Evolutionary conservation across 2,329 filamentous ascomycete species (phyloP).

Genomic region (Penicillium psychrosexuale): DNA sequence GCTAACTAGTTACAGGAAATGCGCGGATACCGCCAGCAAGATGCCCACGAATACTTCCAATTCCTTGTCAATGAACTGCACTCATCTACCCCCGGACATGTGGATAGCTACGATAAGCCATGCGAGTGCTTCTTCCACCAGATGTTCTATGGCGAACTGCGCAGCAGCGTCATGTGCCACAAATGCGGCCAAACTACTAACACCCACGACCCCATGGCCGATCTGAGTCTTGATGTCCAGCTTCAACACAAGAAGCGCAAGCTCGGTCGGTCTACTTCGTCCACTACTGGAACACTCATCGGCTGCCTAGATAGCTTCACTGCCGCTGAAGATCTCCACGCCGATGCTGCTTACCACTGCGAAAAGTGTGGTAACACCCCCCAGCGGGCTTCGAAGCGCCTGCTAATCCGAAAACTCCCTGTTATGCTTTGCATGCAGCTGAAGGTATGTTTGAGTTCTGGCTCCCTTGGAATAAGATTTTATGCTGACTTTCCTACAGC

Average conservation of each 20-base stretch:
- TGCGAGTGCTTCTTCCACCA: constrained; percentile 93
- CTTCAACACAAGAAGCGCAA: constrained; percentile 58
- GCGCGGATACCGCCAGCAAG: constrained; percentile 90
- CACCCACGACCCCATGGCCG: constrained; percentile 83
- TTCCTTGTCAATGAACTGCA: constrained; percentile 92
- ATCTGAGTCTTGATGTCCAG: constrained; percentile 84
- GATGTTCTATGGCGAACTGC: constrained; percentile 88
- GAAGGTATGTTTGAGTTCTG: constrained; percentile 58
- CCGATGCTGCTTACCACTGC: constrained; percentile 76
- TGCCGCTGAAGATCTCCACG: constrained; percentile 68
- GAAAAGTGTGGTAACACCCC: constrained; percentile 68
- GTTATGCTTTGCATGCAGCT: constrained; percentile 89
- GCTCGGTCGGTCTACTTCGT: constrained; percentile 38
- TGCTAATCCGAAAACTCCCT: constrained; percentile 78
- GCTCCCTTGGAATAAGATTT: neutral
- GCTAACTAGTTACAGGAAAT: constrained; percentile 53
- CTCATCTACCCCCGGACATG: constrained; percentile 68
- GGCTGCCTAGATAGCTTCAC: constrained; percentile 87
- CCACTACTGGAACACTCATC: constrained; percentile 56
- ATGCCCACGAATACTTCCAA: constrained; percentile 96
- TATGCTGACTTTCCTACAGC: constrained; percentile 37
- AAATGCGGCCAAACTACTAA: constrained; percentile 79
- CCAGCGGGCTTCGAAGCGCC: constrained; percentile 77
- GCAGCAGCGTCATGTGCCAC: constrained; percentile 86
- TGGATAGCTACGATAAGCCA: constrained; percentile 51